A percentile compares a stretch with the other conserved stretches of the same genome.
phyloP scores from a whole-genome alignment of 768 basidiomycete species.

The Daedaleopsis nitida region DNA sequence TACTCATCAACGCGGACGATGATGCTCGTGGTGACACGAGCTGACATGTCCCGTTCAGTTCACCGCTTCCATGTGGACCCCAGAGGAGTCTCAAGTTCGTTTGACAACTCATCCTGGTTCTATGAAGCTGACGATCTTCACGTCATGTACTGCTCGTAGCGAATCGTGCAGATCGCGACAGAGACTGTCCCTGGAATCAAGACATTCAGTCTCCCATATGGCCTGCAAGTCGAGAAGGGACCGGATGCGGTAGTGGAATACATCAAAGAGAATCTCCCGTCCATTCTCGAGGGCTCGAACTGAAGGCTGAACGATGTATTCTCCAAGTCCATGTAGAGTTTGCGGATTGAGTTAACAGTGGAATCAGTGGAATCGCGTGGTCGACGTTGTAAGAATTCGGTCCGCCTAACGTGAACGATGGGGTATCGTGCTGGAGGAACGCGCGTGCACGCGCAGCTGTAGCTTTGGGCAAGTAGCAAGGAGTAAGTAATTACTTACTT shows the following conservation, averaged over 20 bases:
- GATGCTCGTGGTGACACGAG: too few species aligned
- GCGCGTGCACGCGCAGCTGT: too few species aligned
- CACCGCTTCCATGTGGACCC: conserved; percentile 25
- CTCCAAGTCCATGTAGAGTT: too few species aligned
- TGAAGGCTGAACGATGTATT: too few species aligned
- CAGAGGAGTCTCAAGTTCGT: conserved; percentile 21
- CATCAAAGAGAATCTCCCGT: conserved; percentile 22
- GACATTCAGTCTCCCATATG: conserved; percentile 21
- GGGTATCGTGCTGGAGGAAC: too few species aligned
- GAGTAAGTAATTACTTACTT: background rate
- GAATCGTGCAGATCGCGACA: conserved; percentile 22
- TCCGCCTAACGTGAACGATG: too few species aligned
- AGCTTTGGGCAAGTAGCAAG: background rate
- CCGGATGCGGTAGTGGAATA: conserved; percentile 23
- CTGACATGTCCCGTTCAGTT: conserved; percentile 7
- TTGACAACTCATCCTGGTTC: background rate
- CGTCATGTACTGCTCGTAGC: conserved; percentile 1
- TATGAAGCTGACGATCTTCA: background rate
- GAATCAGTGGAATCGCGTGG: too few species aligned
- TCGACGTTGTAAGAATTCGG: too few species aligned
- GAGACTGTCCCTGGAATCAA: conserved; percentile 19
- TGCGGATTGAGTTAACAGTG: too few species aligned
- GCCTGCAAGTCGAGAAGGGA: conserved; percentile 21
- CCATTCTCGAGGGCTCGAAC: conserved; percentile 5
- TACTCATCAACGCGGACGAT: too few species aligned